phyloP scores from a whole-genome alignment of 2,329 filamentous ascomycete species.

The Didymella glomerata region DNA sequence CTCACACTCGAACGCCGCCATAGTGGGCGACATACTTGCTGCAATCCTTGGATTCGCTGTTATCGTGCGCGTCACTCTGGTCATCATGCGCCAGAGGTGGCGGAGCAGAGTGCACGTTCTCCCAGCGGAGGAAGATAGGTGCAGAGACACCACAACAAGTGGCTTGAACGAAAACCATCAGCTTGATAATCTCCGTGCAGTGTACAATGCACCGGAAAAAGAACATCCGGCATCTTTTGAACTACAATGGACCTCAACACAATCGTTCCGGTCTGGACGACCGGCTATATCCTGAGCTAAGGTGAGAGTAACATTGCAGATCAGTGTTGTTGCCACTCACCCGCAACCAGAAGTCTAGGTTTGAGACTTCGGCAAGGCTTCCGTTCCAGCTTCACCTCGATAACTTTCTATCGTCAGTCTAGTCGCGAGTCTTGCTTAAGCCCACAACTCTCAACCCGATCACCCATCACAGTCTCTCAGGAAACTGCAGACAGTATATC shows the following conservation, averaged over 20 bases:
- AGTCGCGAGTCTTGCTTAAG: too few relatives aligned
- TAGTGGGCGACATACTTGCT: neutral
- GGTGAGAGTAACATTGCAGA: too few relatives aligned
- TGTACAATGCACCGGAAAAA: too few relatives aligned
- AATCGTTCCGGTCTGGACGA: too few relatives aligned
- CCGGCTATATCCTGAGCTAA: too few relatives aligned
- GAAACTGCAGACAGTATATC: neutral
- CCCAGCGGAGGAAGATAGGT: neutral
- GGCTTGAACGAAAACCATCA: too few relatives aligned
- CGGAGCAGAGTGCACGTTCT: neutral
- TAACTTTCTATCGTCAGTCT: too few relatives aligned
- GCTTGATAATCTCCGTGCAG: too few relatives aligned
- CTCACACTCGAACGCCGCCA: neutral
- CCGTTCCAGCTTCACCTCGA: too few relatives aligned
- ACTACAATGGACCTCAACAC: constrained; percentile 1
- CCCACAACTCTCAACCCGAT: neutral
- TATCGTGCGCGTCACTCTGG: neutral
- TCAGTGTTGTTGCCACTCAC: too few relatives aligned
- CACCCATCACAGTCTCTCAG: neutral
- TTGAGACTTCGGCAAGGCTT: too few relatives aligned
- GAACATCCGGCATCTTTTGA: neutral
- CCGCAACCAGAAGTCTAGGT: too few relatives aligned
- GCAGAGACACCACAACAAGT: neutral
- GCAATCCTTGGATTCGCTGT: neutral
- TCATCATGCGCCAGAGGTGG: neutral